Evolutionary conservation across 164 flowering plant genomes (phyloP).

Genomic region (Vitis labrusca): DNA sequence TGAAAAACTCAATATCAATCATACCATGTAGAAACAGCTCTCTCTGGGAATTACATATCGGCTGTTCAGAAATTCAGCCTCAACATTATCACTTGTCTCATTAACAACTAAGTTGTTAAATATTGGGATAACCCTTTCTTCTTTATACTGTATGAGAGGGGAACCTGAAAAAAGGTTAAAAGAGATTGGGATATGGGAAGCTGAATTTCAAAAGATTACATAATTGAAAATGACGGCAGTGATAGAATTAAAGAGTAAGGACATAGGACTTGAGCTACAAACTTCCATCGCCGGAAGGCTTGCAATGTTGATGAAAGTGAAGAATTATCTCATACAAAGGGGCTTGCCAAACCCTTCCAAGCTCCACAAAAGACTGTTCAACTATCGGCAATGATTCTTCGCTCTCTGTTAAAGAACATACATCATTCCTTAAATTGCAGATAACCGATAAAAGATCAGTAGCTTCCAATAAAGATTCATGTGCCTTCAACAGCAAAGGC

Average conservation of each 20-base stretch:
- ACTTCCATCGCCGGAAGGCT: conserved; percentile 40
- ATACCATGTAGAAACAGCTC: conserved; percentile 90
- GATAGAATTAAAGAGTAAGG: not conserved
- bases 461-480: conserved; percentile 51
- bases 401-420: conserved; percentile 10
- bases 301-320: conserved; percentile 14
- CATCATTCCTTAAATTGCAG: conserved; percentile 36
- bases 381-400: not conserved
- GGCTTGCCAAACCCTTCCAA: conserved; percentile 84
- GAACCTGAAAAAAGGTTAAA: conserved; percentile 30
- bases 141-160: conserved; percentile 7
- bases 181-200: not conserved
- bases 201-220: not conserved
- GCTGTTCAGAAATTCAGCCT: conserved; percentile 60
- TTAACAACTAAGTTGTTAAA: conserved; percentile 69
- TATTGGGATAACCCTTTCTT: conserved; percentile 40
- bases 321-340: conserved; percentile 70
- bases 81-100: conserved; percentile 53
- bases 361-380: conserved; percentile 54
- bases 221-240: not conserved
- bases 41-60: conserved; percentile 64
- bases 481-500: conserved; percentile 60
- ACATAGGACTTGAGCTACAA: not conserved
- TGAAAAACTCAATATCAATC: conserved; percentile 3
- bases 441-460: conserved; percentile 41